Conservation (phyloP, 2,329 filamentous ascomycete genomes). For the Pseudogymnoascus sp. region DNA sequence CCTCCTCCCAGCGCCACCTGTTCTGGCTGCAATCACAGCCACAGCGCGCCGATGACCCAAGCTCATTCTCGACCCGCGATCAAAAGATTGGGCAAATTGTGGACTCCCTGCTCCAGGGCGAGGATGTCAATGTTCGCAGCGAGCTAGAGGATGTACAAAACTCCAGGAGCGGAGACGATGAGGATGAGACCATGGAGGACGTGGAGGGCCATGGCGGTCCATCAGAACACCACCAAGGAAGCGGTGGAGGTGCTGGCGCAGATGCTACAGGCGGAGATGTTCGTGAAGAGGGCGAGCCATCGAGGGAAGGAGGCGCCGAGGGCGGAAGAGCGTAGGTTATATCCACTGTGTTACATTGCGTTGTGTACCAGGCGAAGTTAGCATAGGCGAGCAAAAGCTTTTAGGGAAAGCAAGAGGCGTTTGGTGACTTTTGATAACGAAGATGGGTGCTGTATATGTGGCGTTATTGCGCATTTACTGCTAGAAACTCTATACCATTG, state of each 20-base stretch:
- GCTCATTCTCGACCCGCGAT: slow-evolving; percentile 78
- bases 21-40: slow-evolving; percentile 96
- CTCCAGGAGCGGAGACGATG: slow-evolving; percentile 49
- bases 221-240: slow-evolving; percentile 49
- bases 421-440: slow-evolving; percentile 9
- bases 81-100: slow-evolving; percentile 83
- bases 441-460: slow-evolving; percentile 4
- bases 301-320: slow-evolving; percentile 89
- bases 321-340: slow-evolving; percentile 98
- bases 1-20: slow-evolving; percentile 80
- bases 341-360: slow-evolving; percentile 4
- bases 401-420: slow-evolving; percentile 11
- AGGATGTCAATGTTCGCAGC: slow-evolving; percentile 69
- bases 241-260: slow-evolving; percentile 72
- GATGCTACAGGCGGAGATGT: slow-evolving; percentile 87
- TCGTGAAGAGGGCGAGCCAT: slow-evolving; percentile 77
- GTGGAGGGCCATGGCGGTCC: slow-evolving; percentile 56
- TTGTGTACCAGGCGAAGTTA: slow-evolving; percentile 6
- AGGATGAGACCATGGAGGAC: slow-evolving; percentile 73
- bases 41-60: slow-evolving; percentile 61
- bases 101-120: slow-evolving; percentile 74
- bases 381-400: slow-evolving; percentile 2
- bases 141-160: slow-evolving; percentile 61
- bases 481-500: slow-evolving; percentile 22
- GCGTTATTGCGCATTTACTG: slow-evolving; percentile 25